These are phyloP conservation scores for Chrysosporium keratinophilum DNA, from an alignment of 2,329 filamentous ascomycete genomes.

Conservation along the genomic window DNA sequence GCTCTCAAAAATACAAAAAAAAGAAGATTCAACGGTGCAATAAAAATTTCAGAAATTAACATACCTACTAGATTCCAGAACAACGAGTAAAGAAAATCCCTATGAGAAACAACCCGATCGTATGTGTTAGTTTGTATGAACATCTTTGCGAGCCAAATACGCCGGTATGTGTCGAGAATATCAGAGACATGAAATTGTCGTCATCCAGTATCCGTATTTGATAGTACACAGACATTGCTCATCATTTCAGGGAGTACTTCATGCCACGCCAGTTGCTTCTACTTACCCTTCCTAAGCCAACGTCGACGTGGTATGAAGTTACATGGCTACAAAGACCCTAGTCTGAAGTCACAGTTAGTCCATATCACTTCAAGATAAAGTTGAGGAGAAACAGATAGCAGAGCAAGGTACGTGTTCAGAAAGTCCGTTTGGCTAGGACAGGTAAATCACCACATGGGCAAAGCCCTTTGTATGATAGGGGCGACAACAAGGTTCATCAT, in stretches of 20 bases:
- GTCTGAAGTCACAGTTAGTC: background rate
- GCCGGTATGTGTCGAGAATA: no score
- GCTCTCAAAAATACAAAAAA: conserved; percentile 15
- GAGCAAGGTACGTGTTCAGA: conserved; percentile 35
- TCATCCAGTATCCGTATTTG: no score
- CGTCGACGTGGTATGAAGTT: no score
- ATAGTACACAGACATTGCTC: no score
- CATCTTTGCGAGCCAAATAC: no score
- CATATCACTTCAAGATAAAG: background rate
- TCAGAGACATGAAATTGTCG: no score
- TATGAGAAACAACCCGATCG: no score
- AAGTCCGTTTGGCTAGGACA: conserved; percentile 53
- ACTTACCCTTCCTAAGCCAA: no score
- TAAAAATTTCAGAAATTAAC: background rate
- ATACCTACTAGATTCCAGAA: conserved; percentile 8
- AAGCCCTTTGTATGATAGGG: conserved; percentile 45
- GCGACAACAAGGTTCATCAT: conserved; percentile 54
- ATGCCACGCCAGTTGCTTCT: no score
- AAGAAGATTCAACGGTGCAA: conserved; percentile 2
- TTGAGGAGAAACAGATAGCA: background rate
- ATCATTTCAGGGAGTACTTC: no score
- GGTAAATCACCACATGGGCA: conserved; percentile 48
- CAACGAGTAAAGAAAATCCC: background rate
- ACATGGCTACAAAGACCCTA: no score
- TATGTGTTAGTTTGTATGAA: no score